These are phyloP conservation scores for Macadamia integrifolia DNA, from an alignment of 164 flowering plant species.

Conservation along the genomic window DNA sequence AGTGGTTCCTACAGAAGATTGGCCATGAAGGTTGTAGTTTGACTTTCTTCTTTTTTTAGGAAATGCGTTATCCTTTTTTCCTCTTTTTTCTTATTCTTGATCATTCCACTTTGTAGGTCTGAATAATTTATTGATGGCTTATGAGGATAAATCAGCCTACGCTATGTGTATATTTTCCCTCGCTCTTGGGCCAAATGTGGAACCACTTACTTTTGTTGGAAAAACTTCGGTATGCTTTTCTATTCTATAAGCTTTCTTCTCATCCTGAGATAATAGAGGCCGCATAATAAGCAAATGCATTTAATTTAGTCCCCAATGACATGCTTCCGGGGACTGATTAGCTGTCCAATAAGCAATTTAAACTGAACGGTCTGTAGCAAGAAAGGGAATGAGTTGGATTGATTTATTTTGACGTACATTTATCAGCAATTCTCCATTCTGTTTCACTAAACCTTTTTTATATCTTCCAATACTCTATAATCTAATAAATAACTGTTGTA, in stretches of 20 bases:
- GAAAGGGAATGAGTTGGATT: too few relatives aligned
- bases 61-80: neutral
- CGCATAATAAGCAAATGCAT: neutral
- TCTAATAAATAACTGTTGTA: too few relatives aligned
- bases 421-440: too few relatives aligned
- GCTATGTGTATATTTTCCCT: constrained; percentile 88
- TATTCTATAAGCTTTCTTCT: too few relatives aligned
- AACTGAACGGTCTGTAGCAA: too few relatives aligned
- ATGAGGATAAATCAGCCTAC: constrained; percentile 94
- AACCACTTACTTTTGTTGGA: constrained; percentile 83
- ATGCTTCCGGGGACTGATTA: too few relatives aligned
- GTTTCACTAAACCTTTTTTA: too few relatives aligned
- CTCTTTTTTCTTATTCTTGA: neutral
- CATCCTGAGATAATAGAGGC: too few relatives aligned
- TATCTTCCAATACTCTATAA: too few relatives aligned
- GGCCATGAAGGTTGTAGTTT: constrained; percentile 80
- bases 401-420: too few relatives aligned
- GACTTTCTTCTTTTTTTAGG: neutral
- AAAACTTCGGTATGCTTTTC: constrained; percentile 58
- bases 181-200: constrained; percentile 72
- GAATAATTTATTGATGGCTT: constrained; percentile 83
- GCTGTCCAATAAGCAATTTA: too few relatives aligned
- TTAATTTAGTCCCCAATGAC: neutral
- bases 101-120: constrained; percentile 45
- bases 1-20: constrained; percentile 93